These are phyloP conservation scores for Schwanniomyces vanrijiae DNA, from an alignment of 805 yeast genomes.

Conservation along the genomic window DNA sequence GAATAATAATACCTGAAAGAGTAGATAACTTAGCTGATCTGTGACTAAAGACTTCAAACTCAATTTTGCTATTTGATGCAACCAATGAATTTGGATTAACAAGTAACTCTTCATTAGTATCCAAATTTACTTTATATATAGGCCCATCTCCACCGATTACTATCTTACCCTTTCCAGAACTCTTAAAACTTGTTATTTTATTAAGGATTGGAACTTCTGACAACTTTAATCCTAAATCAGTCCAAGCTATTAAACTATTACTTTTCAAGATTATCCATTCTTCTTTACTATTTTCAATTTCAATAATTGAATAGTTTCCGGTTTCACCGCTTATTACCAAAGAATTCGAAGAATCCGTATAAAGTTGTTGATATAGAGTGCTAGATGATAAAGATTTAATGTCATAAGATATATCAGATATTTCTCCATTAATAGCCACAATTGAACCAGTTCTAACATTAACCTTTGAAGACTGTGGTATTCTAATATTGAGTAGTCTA, in stretches of 20 bases:
- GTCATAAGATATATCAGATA: conserved; percentile 20
- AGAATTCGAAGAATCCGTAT: conserved; percentile 17
- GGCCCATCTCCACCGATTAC: conserved; percentile 42
- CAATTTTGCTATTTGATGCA: conserved; percentile 23
- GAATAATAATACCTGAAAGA: neutral
- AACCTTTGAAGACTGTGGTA: conserved; percentile 43
- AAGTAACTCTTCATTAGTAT: conserved; percentile 35
- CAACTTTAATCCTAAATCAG: conserved; percentile 37
- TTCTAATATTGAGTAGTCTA: conserved; percentile 39
- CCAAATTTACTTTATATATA: conserved; percentile 33
- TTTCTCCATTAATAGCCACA: conserved; percentile 46
- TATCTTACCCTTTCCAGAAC: conserved; percentile 39
- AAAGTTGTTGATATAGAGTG: conserved; percentile 10
- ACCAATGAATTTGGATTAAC: conserved; percentile 40
- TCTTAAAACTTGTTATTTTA: conserved; percentile 24
- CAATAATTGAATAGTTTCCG: conserved; percentile 39
- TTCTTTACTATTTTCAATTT: conserved; percentile 34
- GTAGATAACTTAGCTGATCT: neutral
- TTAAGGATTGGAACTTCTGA: conserved; percentile 12
- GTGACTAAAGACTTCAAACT: neutral
- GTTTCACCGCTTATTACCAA: conserved; percentile 35
- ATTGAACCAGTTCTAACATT: conserved; percentile 38
- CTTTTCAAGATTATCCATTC: conserved; percentile 43
- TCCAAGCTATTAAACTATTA: conserved; percentile 46
- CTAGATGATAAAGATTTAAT: conserved; percentile 7